phyloP scores from a whole-genome alignment of 139 green algal genomes.

The Chlorella ohadii region DNA sequence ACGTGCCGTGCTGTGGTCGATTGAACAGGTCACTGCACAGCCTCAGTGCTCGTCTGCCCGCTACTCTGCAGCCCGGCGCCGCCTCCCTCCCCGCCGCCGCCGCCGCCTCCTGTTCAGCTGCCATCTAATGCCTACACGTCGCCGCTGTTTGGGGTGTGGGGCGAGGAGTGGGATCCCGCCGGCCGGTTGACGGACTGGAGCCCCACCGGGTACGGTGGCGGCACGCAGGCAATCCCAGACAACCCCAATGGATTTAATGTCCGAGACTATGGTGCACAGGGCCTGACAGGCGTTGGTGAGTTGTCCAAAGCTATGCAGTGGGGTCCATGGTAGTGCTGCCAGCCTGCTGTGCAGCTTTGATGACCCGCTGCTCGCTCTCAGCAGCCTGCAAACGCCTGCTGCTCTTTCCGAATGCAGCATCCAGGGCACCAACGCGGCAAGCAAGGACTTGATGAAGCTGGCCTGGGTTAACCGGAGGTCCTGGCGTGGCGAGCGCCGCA shows the following conservation, averaged over 20 bases:
- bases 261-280: background rate
- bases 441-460: no score
- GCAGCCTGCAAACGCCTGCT: background rate
- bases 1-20: no score
- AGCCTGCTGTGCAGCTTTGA: no score
- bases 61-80: background rate
- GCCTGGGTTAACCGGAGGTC: no score
- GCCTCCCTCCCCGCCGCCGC: background rate
- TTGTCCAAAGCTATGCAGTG: no score
- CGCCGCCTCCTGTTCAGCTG: background rate
- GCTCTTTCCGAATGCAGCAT: background rate
- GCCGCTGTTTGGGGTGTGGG: background rate
- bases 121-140: background rate
- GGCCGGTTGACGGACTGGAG: background rate
- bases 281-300: no score
- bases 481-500: no score
- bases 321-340: no score
- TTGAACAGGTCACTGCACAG: no score
- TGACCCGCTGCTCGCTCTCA: no score
- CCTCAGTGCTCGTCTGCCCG: no score
- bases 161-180: background rate
- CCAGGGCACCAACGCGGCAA: background rate
- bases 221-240: background rate
- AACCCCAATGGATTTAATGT: conserved; percentile 1
- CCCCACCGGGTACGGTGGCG: background rate